Base-by-base conservation (phyloP, 169 alveolate genomes). In the Plasmodium knowlesi region DNA sequence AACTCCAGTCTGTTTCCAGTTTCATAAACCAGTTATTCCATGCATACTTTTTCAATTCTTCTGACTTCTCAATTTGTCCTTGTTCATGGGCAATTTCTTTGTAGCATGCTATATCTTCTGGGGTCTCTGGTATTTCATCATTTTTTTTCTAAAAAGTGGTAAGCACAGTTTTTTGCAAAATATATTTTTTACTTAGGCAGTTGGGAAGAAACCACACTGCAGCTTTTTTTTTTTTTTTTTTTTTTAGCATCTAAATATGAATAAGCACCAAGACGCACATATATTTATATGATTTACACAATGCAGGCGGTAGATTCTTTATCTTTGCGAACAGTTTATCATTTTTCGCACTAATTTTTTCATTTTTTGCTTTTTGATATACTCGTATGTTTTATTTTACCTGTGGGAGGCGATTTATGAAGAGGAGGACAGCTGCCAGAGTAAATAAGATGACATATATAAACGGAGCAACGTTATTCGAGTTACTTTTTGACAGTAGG, bases 11-110 rank as follows among this genome's bases (percentile, higher is more conserved):
- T 39, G 54, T 3, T 41, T 79, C 25, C 34, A 79, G 32, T 41
- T 79, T 79, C 34, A 19, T n/a, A 9, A 79, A 37, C 84, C 84
- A 79, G 28, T 79, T 79, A 25, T 19, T 32, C 84, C 84, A 79
- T 16, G 84, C 84, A 16, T 30, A 61, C 3, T 79, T 79, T 41
- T 79, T 79, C 57, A 79, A 41, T 79, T 79, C 72, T 79, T 79
- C 84, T 14, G 84, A 79, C 32, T 79, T 79, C 43, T 79, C 84
- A 79, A 79, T 32, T n/a, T 41, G 50, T 30, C 84, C 84, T 41
- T 79, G 84, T 41, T 79, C 84, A 41, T 41, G 39, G 22, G 84
- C 70, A 25, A 79, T 79, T 79, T 79, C 32, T 79, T 43, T 79
- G 39, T 41, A 5, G 43, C 5, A 22, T 67, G 19, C 41, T 79